Conservation (phyloP, 2,329 filamentous ascomycete genomes). For the Beauveria medogensis region DNA sequence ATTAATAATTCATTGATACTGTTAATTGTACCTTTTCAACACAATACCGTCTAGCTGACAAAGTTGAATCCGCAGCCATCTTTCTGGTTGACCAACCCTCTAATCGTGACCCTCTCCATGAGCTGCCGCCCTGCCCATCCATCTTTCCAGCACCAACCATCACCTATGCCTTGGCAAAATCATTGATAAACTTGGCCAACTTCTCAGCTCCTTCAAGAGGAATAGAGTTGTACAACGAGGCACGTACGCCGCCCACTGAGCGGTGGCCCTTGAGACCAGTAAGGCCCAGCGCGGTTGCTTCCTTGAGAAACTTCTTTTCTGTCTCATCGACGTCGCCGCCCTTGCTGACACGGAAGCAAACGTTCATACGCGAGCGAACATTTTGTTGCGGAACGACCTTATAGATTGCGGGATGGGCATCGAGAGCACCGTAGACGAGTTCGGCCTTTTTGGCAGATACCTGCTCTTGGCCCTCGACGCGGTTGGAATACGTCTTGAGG, state of each 20-base stretch:
- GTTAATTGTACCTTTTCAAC: not conserved
- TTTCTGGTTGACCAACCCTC: constrained; percentile 3
- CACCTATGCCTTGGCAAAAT: constrained; percentile 37
- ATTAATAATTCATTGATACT: not conserved
- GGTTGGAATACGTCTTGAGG: constrained; percentile 55
- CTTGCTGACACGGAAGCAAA: constrained; percentile 72
- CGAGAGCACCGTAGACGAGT: constrained; percentile 69
- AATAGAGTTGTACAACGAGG: constrained; percentile 85
- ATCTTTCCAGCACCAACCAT: not conserved
- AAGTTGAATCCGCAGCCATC: constrained; percentile 3
- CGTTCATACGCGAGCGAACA: constrained; percentile 83
- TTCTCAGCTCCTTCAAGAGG: constrained; percentile 58
- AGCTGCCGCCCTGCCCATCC: not conserved
- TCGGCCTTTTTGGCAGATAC: constrained; percentile 67
- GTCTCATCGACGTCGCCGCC: constrained; percentile 54
- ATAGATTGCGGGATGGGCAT: constrained; percentile 66
- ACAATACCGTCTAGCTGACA: not conserved
- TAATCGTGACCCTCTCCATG: not conserved
- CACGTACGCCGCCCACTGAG: constrained; percentile 76
- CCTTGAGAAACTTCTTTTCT: constrained; percentile 74
- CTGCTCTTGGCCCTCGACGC: constrained; percentile 68
- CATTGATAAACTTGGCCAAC: constrained; percentile 53
- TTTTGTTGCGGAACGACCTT: constrained; percentile 65
- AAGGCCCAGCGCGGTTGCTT: constrained; percentile 59
- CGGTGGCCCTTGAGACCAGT: constrained; percentile 84